These are phyloP conservation scores for Paecilomyces formosus DNA, from an alignment of 2,329 filamentous ascomycete species.

Conservation along the genomic window DNA sequence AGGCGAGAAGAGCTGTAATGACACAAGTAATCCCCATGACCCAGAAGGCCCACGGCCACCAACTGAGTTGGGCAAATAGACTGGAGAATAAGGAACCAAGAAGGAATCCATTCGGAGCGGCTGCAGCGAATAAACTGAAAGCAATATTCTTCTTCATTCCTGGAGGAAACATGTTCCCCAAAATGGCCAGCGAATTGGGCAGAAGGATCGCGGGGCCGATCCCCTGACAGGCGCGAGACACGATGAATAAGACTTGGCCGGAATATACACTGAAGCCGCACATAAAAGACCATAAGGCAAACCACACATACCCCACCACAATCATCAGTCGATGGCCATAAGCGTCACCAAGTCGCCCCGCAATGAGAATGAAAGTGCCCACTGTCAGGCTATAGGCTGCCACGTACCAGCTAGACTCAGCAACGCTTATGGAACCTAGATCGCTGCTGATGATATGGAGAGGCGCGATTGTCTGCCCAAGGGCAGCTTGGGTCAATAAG, in stretches of 20 bases:
- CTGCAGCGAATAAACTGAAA: conserved; percentile 41
- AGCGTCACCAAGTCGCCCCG: conserved; percentile 38
- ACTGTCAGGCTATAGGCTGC: conserved; percentile 38
- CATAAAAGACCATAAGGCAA: conserved; percentile 33
- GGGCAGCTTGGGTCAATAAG: conserved; percentile 27
- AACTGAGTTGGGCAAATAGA: conserved; percentile 19
- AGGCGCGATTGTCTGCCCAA: conserved; percentile 40
- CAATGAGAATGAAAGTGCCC: conserved; percentile 39
- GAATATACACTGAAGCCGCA: conserved; percentile 31
- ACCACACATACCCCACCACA: conserved; percentile 32
- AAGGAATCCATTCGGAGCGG: conserved; percentile 36
- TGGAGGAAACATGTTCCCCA: conserved; percentile 48
- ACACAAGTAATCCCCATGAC: conserved; percentile 29
- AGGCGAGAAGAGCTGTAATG: conserved; percentile 19
- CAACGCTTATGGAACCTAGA: conserved; percentile 30
- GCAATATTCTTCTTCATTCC: conserved; percentile 50
- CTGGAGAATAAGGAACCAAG: conserved; percentile 20
- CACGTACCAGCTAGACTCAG: conserved; percentile 27
- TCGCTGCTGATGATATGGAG: conserved; percentile 37
- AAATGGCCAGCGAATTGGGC: conserved; percentile 55
- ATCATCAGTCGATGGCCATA: conserved; percentile 37
- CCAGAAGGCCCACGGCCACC: conserved; percentile 43
- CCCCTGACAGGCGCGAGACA: conserved; percentile 34
- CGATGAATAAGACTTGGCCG: conserved; percentile 26
- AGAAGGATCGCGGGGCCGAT: conserved; percentile 51